Conservation (phyloP, 2,329 filamentous ascomycete species). For the Fusarium hostae region DNA sequence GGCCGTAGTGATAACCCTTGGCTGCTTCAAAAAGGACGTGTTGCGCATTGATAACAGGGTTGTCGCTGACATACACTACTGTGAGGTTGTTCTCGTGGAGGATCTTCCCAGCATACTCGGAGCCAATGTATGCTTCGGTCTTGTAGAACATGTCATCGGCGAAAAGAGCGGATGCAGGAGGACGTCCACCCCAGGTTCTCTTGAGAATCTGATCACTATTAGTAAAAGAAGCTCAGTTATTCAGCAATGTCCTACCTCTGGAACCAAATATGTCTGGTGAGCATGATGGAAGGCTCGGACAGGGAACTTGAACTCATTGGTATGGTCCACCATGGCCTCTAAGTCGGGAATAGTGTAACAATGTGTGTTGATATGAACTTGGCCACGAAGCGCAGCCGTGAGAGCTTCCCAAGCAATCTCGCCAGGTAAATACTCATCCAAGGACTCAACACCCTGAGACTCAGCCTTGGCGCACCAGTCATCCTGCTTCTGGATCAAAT, state of each 20-base stretch:
- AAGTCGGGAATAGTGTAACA: conserved; percentile 77
- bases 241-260: conserved; percentile 56
- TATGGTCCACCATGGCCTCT: conserved; percentile 75
- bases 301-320: conserved; percentile 76
- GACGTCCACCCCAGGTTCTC: conserved; percentile 63
- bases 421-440: conserved; percentile 69
- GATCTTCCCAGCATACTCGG: conserved; percentile 73
- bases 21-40: conserved; percentile 75
- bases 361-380: conserved; percentile 76
- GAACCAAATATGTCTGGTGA: conserved; percentile 73
- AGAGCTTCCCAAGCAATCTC: conserved; percentile 73
- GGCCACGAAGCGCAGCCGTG: conserved; percentile 70
- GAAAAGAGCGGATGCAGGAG: conserved; percentile 71
- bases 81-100: conserved; percentile 73
- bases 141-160: conserved; percentile 81
- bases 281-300: conserved; percentile 77
- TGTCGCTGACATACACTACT: conserved; percentile 76
- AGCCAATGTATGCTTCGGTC: conserved; percentile 71
- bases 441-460: conserved; percentile 58
- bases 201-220: conserved; percentile 59
- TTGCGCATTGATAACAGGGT: conserved; percentile 76
- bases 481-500: conserved; percentile 68
- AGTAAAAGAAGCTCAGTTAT: neutral
- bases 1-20: conserved; percentile 68
- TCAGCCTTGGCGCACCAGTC: conserved; percentile 74